A percentile compares a stretch with the other conserved stretches of the same genome.
These are phyloP conservation scores for Auxenochlorella pyrenoidosa DNA, from an alignment of 139 green algal species.

Conservation along the genomic window DNA sequence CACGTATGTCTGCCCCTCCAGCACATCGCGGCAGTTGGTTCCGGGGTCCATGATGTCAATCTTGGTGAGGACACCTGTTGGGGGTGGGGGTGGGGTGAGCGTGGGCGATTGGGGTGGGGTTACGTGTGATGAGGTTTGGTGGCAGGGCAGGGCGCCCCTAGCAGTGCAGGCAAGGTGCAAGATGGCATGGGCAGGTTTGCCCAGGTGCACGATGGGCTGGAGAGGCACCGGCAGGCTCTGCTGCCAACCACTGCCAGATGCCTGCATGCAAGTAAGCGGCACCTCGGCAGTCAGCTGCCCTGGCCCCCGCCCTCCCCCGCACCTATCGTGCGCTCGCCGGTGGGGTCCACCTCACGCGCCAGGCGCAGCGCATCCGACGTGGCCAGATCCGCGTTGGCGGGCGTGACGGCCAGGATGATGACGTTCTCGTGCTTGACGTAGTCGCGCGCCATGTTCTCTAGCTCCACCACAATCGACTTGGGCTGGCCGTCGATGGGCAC, in stretches of 20 bases:
- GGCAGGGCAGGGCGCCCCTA: no score
- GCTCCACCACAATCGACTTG: constrained; percentile 86
- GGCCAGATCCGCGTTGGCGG: constrained; percentile 97
- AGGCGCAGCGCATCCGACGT: constrained; percentile 97
- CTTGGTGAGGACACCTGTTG: constrained; percentile 82
- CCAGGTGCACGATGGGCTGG: no score
- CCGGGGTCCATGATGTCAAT: constrained; percentile 99
- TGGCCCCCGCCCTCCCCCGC: background rate
- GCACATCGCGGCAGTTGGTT: constrained; percentile 86
- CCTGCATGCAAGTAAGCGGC: no score
- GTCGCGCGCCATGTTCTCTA: constrained; percentile 95
- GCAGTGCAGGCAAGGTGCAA: no score
- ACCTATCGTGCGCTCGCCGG: constrained; percentile 77
- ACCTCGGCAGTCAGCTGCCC: no score
- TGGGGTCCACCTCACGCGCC: constrained; percentile 91
- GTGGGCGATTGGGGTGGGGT: no score
- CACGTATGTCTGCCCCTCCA: constrained; percentile 75
- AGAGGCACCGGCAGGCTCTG: no score
- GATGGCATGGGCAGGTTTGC: no score
- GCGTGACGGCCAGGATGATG: constrained; percentile 96
- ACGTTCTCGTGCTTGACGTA: constrained; percentile 94
- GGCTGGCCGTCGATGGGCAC: constrained; percentile 97
- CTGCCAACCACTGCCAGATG: no score
- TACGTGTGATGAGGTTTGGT: no score
- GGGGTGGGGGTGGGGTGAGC: no score